A percentile compares a stretch with the other conserved stretches of the same genome.
Conservation (phyloP, 371 early-diverging fungal genomes). For the Mucor velutinosus region DNA sequence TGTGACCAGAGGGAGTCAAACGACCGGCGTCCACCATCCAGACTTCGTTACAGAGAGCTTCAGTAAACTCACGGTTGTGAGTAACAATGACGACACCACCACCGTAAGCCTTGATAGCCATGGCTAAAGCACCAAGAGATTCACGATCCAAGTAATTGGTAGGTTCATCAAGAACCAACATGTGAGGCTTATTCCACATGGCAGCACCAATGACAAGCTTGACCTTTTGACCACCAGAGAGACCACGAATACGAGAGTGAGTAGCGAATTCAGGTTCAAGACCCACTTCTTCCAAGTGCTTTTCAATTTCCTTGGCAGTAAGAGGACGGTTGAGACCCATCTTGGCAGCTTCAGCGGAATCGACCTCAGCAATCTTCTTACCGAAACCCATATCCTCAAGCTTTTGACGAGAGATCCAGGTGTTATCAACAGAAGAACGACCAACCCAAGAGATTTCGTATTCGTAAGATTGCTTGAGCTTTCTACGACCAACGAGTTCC, state of each 20-base stretch:
- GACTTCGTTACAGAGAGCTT: conserved; percentile 69
- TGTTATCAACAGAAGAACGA: conserved; percentile 60
- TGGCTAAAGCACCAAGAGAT: conserved; percentile 73
- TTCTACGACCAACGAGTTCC: conserved; percentile 64
- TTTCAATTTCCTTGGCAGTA: conserved; percentile 67
- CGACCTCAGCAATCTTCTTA: conserved; percentile 66
- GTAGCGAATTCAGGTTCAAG: conserved; percentile 74
- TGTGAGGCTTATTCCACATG: conserved; percentile 85
- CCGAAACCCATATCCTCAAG: conserved; percentile 69
- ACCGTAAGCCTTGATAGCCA: conserved; percentile 67
- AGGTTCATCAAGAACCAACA: conserved; percentile 91
- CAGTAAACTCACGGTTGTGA: conserved; percentile 75
- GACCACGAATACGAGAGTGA: conserved; percentile 82
- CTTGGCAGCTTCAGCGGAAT: conserved; percentile 66
- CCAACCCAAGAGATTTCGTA: conserved; percentile 69
- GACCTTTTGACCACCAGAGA: conserved; percentile 93
- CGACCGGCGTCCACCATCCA: conserved; percentile 76
- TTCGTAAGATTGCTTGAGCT: conserved; percentile 70
- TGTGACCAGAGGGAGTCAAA: conserved; percentile 53
- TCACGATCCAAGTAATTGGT: conserved; percentile 84
- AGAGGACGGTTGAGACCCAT: conserved; percentile 65
- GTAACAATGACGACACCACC: conserved; percentile 80
- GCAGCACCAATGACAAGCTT: conserved; percentile 85
- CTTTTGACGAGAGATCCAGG: conserved; percentile 74
- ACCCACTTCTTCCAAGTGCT: conserved; percentile 71